Evolutionary conservation across 352 stramenopile genomes (phyloP).

Genomic region (Pythium aristosporum): DNA sequence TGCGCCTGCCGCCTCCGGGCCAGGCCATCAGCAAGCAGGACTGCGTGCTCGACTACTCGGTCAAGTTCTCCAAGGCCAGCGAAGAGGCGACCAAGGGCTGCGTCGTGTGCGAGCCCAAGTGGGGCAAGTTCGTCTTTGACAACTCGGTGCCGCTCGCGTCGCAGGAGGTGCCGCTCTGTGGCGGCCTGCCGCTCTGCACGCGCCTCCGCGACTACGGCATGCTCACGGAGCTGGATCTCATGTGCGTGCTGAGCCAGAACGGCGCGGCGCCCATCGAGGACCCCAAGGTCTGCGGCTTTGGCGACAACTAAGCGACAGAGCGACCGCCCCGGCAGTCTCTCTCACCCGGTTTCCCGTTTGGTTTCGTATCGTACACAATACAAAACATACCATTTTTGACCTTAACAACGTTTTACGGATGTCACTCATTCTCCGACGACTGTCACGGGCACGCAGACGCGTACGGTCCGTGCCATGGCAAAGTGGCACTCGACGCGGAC

Average conservation of each 20-base stretch:
- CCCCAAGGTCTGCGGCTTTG: conserved; percentile 16
- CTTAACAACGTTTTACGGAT: neutral
- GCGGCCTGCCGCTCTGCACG: conserved; percentile 28
- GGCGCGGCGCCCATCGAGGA: conserved; percentile 23
- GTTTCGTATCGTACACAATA: neutral
- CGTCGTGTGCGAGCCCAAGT: conserved; percentile 11
- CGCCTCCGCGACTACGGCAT: conserved; percentile 23
- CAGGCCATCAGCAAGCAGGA: neutral
- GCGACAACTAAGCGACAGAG: conserved; percentile 20
- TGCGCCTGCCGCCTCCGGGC: conserved; percentile 1
- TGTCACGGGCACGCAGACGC: neutral
- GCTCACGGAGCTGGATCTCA: conserved; percentile 22
- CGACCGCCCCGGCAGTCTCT: no score
- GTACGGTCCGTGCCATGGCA: neutral
- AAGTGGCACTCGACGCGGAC: conserved; percentile 15
- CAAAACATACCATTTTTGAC: neutral
- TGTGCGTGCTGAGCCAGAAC: conserved; percentile 27
- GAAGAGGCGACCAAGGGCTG: neutral
- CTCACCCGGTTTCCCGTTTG: no score
- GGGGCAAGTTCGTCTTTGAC: conserved; percentile 21
- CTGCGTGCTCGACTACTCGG: conserved; percentile 14
- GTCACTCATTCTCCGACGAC: neutral
- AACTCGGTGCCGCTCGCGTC: conserved; percentile 12
- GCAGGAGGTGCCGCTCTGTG: conserved; percentile 23
- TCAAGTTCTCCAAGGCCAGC: conserved; percentile 4